A percentile compares a stretch with the other conserved stretches of the same genome.
Evolutionary conservation across 805 yeast genomes (phyloP).

Genomic region (Tetrapisispora phaffii): DNA sequence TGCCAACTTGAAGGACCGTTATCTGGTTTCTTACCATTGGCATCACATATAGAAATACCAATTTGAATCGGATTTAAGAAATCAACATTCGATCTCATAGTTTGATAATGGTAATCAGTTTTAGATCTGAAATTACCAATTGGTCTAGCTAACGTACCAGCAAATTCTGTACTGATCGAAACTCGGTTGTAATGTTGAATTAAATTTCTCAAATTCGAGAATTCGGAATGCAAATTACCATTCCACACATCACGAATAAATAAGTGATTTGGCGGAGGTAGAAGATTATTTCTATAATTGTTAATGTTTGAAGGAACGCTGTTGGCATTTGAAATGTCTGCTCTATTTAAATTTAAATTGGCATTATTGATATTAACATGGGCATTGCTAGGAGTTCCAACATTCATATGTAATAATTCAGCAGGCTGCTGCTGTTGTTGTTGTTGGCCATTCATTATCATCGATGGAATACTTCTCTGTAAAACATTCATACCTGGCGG

Average conservation of each 20-base stretch:
- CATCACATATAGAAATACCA: constrained; percentile 66
- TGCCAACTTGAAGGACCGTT: constrained; percentile 81
- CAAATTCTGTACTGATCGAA: constrained; percentile 83
- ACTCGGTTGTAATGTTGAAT: constrained; percentile 46
- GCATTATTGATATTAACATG: constrained; percentile 3
- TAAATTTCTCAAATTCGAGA: constrained; percentile 49
- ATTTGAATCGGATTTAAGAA: constrained; percentile 77
- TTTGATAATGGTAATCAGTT: constrained; percentile 90
- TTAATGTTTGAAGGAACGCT: constrained; percentile 9
- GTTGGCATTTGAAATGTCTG: constrained; percentile 1
- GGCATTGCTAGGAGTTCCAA: background rate
- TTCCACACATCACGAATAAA: constrained; percentile 66
- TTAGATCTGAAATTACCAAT: constrained; percentile 86
- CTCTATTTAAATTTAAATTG: background rate
- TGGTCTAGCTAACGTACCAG: constrained; percentile 93
- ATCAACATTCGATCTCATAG: constrained; percentile 85
- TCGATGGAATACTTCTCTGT: constrained; percentile 18
- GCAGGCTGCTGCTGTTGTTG: constrained; percentile 3
- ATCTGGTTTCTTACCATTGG: constrained; percentile 59
- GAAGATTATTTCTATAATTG: background rate
- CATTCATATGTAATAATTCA: constrained; percentile 7
- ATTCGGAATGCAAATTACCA: constrained; percentile 57
- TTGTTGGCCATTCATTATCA: constrained; percentile 8
- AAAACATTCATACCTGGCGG: constrained; percentile 24
- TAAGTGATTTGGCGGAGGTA: constrained; percentile 29